Conservation (phyloP, 495 filamentous ascomycete species). For the Neohortaea acidophila region DNA sequence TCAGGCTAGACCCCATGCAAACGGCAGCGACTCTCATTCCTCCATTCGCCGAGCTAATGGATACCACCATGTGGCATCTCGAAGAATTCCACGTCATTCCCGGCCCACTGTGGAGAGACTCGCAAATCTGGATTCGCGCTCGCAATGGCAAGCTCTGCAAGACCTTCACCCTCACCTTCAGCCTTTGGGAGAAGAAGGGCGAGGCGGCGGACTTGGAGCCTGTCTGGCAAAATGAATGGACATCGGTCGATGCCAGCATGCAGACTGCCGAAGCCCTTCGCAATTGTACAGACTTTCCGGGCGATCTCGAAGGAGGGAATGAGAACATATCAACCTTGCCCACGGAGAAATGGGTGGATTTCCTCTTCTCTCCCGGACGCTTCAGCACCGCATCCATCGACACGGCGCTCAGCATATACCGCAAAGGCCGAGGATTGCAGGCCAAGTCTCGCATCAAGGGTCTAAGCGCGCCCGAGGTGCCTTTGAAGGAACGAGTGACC, state of each 20-base stretch:
- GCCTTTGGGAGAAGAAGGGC: constrained; percentile 14
- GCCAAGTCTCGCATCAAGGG: constrained; percentile 1
- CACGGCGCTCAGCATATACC: constrained; percentile 59
- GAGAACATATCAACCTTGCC: constrained; percentile 5
- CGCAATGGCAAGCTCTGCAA: constrained; percentile 65
- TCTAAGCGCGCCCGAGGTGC: constrained; percentile 26
- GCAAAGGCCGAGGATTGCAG: constrained; percentile 15
- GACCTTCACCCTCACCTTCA: constrained; percentile 42
- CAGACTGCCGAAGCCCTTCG: constrained; percentile 20
- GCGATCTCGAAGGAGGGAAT: constrained; percentile 11
- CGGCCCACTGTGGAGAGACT: constrained; percentile 34
- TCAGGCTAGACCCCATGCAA: constrained; percentile 49
- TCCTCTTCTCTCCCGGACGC: constrained; percentile 66
- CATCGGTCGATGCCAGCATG: constrained; percentile 38
- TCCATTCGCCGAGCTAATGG: constrained; percentile 40
- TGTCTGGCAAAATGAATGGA: constrained; percentile 60
- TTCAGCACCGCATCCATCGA: constrained; percentile 67
- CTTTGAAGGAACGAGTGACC: constrained; percentile 53
- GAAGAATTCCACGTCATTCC: constrained; percentile 67
- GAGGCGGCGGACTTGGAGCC: constrained; percentile 24
- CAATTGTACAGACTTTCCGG: constrained; percentile 18
- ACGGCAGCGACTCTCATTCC: constrained; percentile 48
- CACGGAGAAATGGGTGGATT: constrained; percentile 30
- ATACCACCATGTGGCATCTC: constrained; percentile 56
- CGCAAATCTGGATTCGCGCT: constrained; percentile 74